Evolutionary conservation across 2,329 filamentous ascomycete species (phyloP).

Genomic region (Scolecobasidium constrictum): DNA sequence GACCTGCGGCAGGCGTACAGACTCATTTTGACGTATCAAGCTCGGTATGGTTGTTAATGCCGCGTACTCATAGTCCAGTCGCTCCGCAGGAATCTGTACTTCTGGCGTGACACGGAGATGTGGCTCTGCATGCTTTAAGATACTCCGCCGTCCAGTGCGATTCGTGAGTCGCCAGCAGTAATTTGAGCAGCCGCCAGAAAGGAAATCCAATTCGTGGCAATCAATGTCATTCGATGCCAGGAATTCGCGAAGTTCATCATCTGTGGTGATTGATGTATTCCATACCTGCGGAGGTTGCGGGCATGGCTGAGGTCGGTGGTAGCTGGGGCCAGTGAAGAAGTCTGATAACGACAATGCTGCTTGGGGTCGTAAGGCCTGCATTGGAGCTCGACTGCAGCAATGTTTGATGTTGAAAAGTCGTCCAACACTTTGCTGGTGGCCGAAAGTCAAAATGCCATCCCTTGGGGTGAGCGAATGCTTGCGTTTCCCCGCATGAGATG

Average conservation of each 20-base stretch:
- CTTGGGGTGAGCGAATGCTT: no score
- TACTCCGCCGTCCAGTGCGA: slow-evolving; percentile 11
- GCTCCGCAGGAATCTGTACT: slow-evolving; percentile 18
- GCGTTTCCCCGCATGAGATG: no score
- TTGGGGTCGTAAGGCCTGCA: no score
- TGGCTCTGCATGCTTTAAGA: slow-evolving; percentile 26
- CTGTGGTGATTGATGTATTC: not conserved
- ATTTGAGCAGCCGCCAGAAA: slow-evolving; percentile 25
- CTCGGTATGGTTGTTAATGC: slow-evolving; percentile 15
- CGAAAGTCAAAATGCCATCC: no score
- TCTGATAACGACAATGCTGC: no score
- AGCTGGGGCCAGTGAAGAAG: no score
- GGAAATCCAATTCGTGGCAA: slow-evolving; percentile 9
- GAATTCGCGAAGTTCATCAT: slow-evolving; percentile 5
- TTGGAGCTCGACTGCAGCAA: no score
- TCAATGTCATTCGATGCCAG: slow-evolving; percentile 7
- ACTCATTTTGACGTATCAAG: slow-evolving; percentile 6
- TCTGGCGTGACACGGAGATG: slow-evolving; percentile 17
- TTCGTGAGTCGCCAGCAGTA: slow-evolving; percentile 22
- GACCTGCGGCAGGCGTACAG: slow-evolving; percentile 9
- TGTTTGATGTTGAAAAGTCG: no score
- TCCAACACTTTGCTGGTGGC: no score
- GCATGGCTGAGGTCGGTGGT: no score
- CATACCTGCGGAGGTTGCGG: no score
- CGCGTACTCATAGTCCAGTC: slow-evolving; percentile 25